A percentile compares a stretch with the other conserved stretches of the same genome.
phyloP scores from a whole-genome alignment of 2,329 filamentous ascomycete genomes.

The Phialophora expanda region DNA sequence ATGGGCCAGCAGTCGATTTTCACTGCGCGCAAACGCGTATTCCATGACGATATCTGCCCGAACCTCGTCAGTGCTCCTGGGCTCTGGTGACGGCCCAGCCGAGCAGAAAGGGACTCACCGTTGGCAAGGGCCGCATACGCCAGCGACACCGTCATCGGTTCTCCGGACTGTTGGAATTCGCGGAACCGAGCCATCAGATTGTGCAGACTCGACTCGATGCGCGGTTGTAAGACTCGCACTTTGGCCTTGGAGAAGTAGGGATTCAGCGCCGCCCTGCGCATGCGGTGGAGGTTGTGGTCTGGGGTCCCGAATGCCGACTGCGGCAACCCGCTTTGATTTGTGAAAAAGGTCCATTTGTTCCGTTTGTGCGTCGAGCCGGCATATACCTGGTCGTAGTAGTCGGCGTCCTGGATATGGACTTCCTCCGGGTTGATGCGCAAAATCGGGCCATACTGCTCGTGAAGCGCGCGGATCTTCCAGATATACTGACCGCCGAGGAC shows the following conservation, averaged over 20 bases:
- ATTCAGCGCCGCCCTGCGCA: constrained; percentile 35
- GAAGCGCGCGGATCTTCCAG: constrained; percentile 32
- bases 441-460: constrained; percentile 38
- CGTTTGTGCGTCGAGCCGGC: constrained; percentile 26
- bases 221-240: constrained; percentile 23
- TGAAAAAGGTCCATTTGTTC: constrained; percentile 37
- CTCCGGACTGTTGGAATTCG: constrained; percentile 10
- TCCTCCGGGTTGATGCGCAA: constrained; percentile 39
- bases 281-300: constrained; percentile 35
- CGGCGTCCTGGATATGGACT: constrained; percentile 36
- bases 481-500: constrained; percentile 31
- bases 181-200: constrained; percentile 22
- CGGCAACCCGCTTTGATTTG: constrained; percentile 19
- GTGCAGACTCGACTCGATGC: constrained; percentile 17
- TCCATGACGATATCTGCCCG: constrained; percentile 23
- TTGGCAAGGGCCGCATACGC: constrained; percentile 28
- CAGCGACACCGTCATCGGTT: constrained; percentile 14
- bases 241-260: constrained; percentile 38
- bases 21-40: constrained; percentile 27
- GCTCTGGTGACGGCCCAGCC: neutral
- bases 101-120: neutral
- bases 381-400: constrained; percentile 37
- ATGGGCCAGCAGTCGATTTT: constrained; percentile 21
- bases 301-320: constrained; percentile 32
- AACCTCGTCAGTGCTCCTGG: constrained; percentile 11